Conservation (phyloP, 2,329 filamentous ascomycete genomes). For the Aspergillus ochraceus region DNA sequence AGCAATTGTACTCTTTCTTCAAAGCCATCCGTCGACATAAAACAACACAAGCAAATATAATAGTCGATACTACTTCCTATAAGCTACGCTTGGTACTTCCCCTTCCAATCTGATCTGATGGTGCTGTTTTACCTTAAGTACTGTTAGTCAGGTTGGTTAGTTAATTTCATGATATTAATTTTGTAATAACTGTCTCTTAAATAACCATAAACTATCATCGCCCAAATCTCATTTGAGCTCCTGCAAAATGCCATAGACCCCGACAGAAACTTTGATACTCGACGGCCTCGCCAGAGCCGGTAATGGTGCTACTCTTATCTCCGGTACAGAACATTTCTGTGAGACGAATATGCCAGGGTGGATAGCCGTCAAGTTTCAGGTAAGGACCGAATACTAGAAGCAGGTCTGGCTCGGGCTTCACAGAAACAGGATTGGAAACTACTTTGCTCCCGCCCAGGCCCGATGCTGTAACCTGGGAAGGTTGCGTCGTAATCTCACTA, state of each 20-base stretch:
- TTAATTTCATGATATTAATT: no score
- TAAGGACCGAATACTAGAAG: slow-evolving; percentile 82
- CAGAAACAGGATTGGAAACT: slow-evolving; percentile 27
- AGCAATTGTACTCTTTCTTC: no score
- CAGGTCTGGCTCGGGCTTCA: slow-evolving; percentile 88
- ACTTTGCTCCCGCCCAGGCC: slow-evolving; percentile 1
- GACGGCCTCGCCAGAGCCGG: slow-evolving; percentile 54
- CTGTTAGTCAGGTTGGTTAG: neutral
- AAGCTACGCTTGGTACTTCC: no score
- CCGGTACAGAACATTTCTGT: slow-evolving; percentile 83
- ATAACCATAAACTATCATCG: slow-evolving; percentile 39
- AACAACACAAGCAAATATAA: no score
- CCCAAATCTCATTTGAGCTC: slow-evolving; percentile 85
- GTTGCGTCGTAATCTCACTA: slow-evolving; percentile 53
- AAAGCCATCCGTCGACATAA: no score
- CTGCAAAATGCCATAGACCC: slow-evolving; percentile 79
- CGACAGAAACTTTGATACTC: slow-evolving; percentile 92
- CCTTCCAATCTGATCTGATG: no score
- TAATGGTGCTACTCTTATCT: slow-evolving; percentile 38
- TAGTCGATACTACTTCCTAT: no score
- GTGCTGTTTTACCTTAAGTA: neutral
- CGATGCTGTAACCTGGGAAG: slow-evolving; percentile 18
- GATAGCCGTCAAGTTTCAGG: slow-evolving; percentile 85
- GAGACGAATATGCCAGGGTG: slow-evolving; percentile 91
- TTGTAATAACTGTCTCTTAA: no score